phyloP scores from a whole-genome alignment of 306 rosid species.

The Begonia fuchsioides region DNA sequence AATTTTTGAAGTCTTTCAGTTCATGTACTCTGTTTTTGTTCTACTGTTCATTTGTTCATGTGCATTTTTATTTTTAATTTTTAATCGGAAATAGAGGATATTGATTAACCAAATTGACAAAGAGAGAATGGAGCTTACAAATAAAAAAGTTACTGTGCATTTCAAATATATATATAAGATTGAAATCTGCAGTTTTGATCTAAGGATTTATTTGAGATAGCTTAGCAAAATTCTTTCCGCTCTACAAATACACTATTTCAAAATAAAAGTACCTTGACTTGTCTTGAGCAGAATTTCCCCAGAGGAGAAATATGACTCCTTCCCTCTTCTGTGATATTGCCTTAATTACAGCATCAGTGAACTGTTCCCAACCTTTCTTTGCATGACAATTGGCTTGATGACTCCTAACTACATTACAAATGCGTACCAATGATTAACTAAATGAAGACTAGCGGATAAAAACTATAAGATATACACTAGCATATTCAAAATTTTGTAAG shows the following conservation, averaged over 20 bases:
- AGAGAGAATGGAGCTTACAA: too few species aligned
- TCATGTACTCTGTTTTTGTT: too few species aligned
- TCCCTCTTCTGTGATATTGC: slow-evolving; percentile 64
- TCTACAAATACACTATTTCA: too few species aligned
- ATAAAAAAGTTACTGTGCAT: too few species aligned
- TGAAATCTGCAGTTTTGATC: too few species aligned
- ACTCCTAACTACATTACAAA: slow-evolving; percentile 48
- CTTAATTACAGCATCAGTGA: slow-evolving; percentile 79
- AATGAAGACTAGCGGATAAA: not conserved
- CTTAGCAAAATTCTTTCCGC: too few species aligned
- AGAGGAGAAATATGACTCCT: slow-evolving; percentile 75
- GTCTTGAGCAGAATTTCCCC: slow-evolving; percentile 93
- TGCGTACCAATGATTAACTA: not conserved
- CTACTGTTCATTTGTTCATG: too few species aligned
- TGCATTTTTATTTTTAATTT: not conserved
- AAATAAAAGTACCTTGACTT: slow-evolving; percentile 44
- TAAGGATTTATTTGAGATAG: too few species aligned
- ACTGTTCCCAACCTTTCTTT: slow-evolving; percentile 92
- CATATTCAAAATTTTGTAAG: not conserved
- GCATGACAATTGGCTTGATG: slow-evolving; percentile 92
- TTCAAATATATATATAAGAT: too few species aligned
- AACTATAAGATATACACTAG: not conserved
- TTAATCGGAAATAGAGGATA: too few species aligned
- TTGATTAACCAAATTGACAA: too few species aligned
- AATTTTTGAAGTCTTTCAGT: too few species aligned